Percentiles rank a stretch among this genome's conserved stretches.
These are phyloP conservation scores for Prunus davidiana DNA, from an alignment of 306 rosid species.

Conservation along the genomic window DNA sequence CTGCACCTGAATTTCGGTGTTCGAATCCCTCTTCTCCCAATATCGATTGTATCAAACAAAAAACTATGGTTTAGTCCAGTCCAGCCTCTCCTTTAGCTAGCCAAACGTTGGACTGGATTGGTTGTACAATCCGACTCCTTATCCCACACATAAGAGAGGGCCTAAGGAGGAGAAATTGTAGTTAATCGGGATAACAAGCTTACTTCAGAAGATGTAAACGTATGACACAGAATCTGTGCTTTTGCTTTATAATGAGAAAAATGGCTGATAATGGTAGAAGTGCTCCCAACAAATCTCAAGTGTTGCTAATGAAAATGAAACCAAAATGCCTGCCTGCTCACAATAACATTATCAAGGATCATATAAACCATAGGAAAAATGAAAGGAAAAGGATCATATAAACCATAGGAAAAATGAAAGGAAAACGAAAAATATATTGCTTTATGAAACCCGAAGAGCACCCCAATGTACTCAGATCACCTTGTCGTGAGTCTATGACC, in stretches of 20 bases:
- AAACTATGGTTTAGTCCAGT: too few species aligned
- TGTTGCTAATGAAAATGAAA: neutral
- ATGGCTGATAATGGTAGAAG: neutral
- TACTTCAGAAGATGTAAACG: neutral
- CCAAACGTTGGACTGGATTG: too few species aligned
- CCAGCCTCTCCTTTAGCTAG: too few species aligned
- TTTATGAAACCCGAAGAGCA: neutral
- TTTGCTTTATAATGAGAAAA: neutral
- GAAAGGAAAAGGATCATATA: neutral
- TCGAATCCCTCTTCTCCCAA: too few species aligned
- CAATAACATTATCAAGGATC: neutral
- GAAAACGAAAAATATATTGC: neutral
- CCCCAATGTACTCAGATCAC: neutral
- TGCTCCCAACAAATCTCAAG: neutral
- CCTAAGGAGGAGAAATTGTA: neutral
- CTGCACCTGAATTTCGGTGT: accelerated
- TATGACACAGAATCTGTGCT: neutral
- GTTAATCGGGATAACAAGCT: neutral
- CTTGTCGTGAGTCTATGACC: constrained; percentile 52
- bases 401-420: neutral
- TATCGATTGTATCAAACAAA: too few species aligned
- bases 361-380: neutral
- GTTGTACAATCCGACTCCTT: too few species aligned
- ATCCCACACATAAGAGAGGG: too few species aligned
- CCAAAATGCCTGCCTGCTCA: neutral